Evolutionary conservation across 495 filamentous ascomycete species (phyloP).

Genomic region (Neurospora discreta): DNA sequence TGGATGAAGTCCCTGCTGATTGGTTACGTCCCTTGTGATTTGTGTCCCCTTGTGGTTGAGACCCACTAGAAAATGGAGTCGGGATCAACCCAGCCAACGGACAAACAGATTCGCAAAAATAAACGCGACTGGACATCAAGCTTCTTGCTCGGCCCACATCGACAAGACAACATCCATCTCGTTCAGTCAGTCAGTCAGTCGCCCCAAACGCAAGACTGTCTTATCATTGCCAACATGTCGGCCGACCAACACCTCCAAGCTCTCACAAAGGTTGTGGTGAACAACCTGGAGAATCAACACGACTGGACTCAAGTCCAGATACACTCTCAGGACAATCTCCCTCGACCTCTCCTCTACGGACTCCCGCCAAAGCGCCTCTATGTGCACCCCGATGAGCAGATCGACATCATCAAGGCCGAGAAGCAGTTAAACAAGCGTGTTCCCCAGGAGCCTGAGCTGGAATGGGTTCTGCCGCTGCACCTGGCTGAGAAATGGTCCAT

Average conservation of each 20-base stretch:
- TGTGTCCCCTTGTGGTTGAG: neutral
- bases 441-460: slow-evolving; percentile 45
- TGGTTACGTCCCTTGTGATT: neutral
- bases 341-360: slow-evolving; percentile 66
- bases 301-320: slow-evolving; percentile 64
- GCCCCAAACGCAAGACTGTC: neutral
- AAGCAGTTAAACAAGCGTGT: slow-evolving; percentile 25
- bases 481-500: slow-evolving; percentile 77
- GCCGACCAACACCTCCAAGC: slow-evolving; percentile 14
- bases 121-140: neutral
- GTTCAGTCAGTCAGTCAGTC: neutral
- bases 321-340: slow-evolving; percentile 41
- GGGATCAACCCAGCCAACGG: neutral
- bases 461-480: slow-evolving; percentile 83
- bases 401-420: slow-evolving; percentile 56
- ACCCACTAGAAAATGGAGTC: neutral
- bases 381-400: slow-evolving; percentile 86
- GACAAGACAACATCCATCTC: neutral
- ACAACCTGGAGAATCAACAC: slow-evolving; percentile 81
- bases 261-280: slow-evolving; percentile 57
- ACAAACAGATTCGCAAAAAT: neutral
- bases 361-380: slow-evolving; percentile 82
- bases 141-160: neutral
- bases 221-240: slow-evolving; percentile 12
- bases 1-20: neutral